These are phyloP conservation scores for Suillus subalutaceus DNA, from an alignment of 768 basidiomycete genomes.

Conservation along the genomic window DNA sequence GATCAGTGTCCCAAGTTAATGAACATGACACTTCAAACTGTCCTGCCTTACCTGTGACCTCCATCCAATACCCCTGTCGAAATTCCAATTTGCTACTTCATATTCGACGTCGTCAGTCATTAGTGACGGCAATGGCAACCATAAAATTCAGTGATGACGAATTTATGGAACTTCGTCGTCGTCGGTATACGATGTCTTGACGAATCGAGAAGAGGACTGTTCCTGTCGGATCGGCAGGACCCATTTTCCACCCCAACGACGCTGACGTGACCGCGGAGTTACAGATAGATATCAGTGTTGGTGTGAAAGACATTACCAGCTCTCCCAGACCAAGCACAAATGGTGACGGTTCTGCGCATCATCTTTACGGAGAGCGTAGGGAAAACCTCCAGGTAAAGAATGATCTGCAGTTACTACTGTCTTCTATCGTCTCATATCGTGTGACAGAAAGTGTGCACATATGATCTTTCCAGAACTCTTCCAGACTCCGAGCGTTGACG, in stretches of 20 bases:
- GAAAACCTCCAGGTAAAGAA: slow-evolving; percentile 7
- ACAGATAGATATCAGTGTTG: slow-evolving; percentile 12
- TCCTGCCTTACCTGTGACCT: background rate
- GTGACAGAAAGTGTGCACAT: slow-evolving; percentile 4
- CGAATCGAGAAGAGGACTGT: background rate
- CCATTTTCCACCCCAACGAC: background rate
- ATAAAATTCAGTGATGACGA: background rate
- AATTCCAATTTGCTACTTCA: background rate
- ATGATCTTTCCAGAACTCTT: slow-evolving; percentile 1
- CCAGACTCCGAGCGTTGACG: background rate
- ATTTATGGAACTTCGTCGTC: background rate
- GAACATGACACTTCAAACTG: background rate
- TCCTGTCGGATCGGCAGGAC: slow-evolving; percentile 1
- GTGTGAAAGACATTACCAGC: background rate
- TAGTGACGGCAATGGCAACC: background rate
- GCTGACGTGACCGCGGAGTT: slow-evolving; percentile 22
- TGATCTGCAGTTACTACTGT: slow-evolving; percentile 10
- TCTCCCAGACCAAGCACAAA: slow-evolving; percentile 3
- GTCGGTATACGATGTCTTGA: background rate
- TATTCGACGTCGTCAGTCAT: background rate
- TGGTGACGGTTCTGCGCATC: background rate
- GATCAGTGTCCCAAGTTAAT: background rate
- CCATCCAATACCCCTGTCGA: background rate
- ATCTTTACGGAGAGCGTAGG: slow-evolving; percentile 1
- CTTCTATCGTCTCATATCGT: slow-evolving; percentile 9